phyloP scores from a whole-genome alignment of 2,329 filamentous ascomycete genomes.

The Aaosphaeria pasadenensis region DNA sequence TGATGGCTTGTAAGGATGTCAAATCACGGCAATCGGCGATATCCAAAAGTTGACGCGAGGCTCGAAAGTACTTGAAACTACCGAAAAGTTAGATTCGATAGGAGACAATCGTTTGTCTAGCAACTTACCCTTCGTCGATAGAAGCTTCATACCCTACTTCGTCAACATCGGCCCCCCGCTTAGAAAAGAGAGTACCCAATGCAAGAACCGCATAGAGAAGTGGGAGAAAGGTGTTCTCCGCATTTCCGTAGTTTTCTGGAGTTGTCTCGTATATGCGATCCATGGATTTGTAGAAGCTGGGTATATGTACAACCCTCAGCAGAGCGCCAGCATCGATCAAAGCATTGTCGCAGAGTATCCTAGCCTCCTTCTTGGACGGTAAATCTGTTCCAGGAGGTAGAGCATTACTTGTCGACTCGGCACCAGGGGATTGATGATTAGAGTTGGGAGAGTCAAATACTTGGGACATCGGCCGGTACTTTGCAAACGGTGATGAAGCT shows the following conservation, averaged over 20 bases:
- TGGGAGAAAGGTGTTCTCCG: conserved; percentile 48
- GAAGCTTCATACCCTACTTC: conserved; percentile 43
- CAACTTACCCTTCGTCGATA: conserved; percentile 45
- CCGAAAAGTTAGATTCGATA: conserved; percentile 10
- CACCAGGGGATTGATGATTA: conserved; percentile 58
- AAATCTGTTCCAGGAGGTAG: conserved; percentile 53
- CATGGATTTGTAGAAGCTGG: conserved; percentile 74
- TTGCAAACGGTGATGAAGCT: conserved; percentile 56
- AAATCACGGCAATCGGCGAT: conserved; percentile 53
- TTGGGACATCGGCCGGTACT: conserved; percentile 52
- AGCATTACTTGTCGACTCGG: conserved; percentile 38
- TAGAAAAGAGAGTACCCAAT: conserved; percentile 47
- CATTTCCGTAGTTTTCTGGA: conserved; percentile 42
- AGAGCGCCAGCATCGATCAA: conserved; percentile 62
- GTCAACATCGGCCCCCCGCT: conserved; percentile 35
- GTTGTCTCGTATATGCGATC: conserved; percentile 74
- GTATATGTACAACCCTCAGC: conserved; percentile 74
- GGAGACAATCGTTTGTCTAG: too few species aligned
- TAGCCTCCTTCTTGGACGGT: conserved; percentile 60
- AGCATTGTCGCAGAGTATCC: conserved; percentile 56
- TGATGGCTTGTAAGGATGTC: conserved; percentile 48
- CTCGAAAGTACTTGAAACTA: conserved; percentile 50
- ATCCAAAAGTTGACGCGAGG: conserved; percentile 48
- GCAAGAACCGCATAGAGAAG: conserved; percentile 49
- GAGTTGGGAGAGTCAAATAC: conserved; percentile 70